Base-by-base conservation (phyloP, 352 stramenopile genomes). In the Phytophthora uliginosa region DNA sequence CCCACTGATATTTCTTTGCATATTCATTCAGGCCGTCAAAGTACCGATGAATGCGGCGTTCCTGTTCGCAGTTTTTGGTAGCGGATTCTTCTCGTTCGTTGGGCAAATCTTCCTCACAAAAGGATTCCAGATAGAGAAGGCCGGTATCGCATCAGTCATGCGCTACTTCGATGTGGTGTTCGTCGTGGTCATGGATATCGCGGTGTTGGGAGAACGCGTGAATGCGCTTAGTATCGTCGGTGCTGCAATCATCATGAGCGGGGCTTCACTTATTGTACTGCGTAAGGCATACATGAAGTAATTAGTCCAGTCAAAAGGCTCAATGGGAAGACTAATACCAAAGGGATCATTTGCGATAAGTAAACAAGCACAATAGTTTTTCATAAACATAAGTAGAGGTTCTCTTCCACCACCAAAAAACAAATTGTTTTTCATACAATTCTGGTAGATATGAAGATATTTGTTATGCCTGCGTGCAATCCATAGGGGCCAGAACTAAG, bases 161-260 rank as follows among this genome's bases (percentile, higher is more conserved):
- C 50, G 50, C 50, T 56, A 56, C 50, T 56, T 56, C 26, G 50
- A 56, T n/a, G 50, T 56, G 50, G 24, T 56, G 6, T 56, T 56
- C 24, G 50, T 56, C 10, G 50, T 56, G 22, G 26, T 56, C 22
- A 56, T 56, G 50, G 50, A 56, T 36, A 56, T 56, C 24, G 12
- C 24, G 22, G 17, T 56, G 4, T 36, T 56, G 26, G 26, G 50
- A 15, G 50, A 56, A 13, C 24, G 17, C 5, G 50, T 56, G 24
- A 56, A 56, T n/a, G 22, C 5, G n/a, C 24, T 56, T 6, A 56
- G 50, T 13, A 33, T 56, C 36, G 50, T 56, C 50, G 50, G 50
- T 36, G 50, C 50, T 22, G 24, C 24, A 18, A 56, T 56, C 24
- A 56, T 56, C 22, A 56, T 56, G 50, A 56, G 50, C 50, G 50